These are phyloP conservation scores for Talaromyces pinophilus DNA, from an alignment of 2,329 filamentous ascomycete species.

Conservation along the genomic window DNA sequence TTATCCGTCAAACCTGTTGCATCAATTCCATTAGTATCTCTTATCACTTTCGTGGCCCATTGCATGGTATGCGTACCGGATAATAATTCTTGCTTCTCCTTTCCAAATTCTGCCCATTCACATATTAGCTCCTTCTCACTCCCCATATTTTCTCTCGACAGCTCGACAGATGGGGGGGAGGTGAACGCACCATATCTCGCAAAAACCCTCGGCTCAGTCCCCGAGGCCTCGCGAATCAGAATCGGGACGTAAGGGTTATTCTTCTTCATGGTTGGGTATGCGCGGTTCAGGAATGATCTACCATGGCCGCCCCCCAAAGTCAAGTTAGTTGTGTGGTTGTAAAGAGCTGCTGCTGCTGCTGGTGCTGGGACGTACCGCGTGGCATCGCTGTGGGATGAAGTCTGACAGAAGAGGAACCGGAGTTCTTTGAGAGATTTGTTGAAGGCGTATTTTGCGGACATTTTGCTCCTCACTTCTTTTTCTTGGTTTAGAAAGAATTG, in stretches of 20 bases:
- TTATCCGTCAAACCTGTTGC: slow-evolving; percentile 64
- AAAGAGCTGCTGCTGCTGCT: neutral
- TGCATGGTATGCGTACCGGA: slow-evolving; percentile 50
- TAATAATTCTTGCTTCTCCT: slow-evolving; percentile 66
- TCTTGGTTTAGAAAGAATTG: neutral
- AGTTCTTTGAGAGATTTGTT: slow-evolving; percentile 86
- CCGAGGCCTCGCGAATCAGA: slow-evolving; percentile 86
- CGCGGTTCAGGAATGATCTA: slow-evolving; percentile 84
- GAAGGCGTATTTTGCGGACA: slow-evolving; percentile 95
- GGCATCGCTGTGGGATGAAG: slow-evolving; percentile 83
- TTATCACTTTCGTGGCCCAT: neutral
- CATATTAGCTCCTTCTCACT: neutral
- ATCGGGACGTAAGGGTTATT: slow-evolving; percentile 94
- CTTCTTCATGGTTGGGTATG: slow-evolving; percentile 99
- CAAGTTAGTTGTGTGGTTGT: neutral
- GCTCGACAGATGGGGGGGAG: neutral
- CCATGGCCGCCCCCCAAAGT: neutral
- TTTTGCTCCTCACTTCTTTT: slow-evolving; percentile 40
- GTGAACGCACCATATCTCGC: slow-evolving; percentile 80
- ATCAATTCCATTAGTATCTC: slow-evolving; percentile 23
- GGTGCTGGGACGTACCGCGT: slow-evolving; percentile 66
- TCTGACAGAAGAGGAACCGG: slow-evolving; percentile 96
- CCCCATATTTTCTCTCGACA: neutral
- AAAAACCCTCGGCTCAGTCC: slow-evolving; percentile 81
- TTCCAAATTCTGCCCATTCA: slow-evolving; percentile 58